Base-by-base conservation (phyloP, 1,284 basidiomycete species). In the Melampsora larici-populina region DNA sequence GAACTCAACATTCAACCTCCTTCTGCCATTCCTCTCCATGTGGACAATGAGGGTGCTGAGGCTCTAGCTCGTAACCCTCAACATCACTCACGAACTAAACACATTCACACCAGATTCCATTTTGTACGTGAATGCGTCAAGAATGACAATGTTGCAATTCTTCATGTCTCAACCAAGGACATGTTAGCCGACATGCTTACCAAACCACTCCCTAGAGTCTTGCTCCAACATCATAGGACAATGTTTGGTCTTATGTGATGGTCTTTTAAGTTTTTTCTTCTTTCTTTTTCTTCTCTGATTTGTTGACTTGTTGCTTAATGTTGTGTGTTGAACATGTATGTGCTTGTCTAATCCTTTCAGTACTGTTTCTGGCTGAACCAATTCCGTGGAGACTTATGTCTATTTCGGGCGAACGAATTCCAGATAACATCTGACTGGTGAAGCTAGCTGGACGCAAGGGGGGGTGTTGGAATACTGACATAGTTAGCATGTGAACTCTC, bases 101-200 rank as follows among this genome's bases (percentile, higher is more conserved):
- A 70, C 31, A 70, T 70, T 15, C 29, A 70, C 51, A 26, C 68
- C 6, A 2, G 68, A 4, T 70, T 49, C 21, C 68, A 70, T 24
- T 70, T 70, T 55, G 31, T 70, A 21, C 31, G 48, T 26, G 46
- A 70, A n/a, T 70, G 68, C 46, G 31, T 70, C 15, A 24, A 65
- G 36, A 31, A 24, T 21, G 9, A 65, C 7, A 26, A 21, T 4
- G 15, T 72, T 9, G 18, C 26, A 2, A 21, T 63, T 1, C 11
- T 72, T 18, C 70, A 72, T 63, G 58, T 72, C 11, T 66, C 64
- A 9, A 66, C 64, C 26, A 33, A 66, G 26, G n/a, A 66, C 2
- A 66, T 66, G 64, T 33, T 66, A 15, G 64, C 64, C 13, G 64
- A 72, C 43, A 72, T 63, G 58, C 70, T 72, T 5, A 70, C 68